Evolutionary conservation across 805 yeast genomes (phyloP), one percentile per base, ranked within the genome.

Genomic region (Candida pseudofarinosa): DNA sequence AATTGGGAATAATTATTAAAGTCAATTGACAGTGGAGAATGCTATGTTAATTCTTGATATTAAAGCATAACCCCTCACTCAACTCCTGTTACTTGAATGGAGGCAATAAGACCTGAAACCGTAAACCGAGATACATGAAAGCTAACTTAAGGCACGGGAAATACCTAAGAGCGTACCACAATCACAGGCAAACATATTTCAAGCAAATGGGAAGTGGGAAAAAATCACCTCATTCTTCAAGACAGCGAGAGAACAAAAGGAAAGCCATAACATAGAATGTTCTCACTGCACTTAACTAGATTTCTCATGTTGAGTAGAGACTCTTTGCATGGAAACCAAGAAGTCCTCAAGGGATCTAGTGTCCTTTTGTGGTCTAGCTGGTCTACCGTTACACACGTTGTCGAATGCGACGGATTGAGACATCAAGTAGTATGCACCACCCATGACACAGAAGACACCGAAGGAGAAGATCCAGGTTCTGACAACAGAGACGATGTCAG

Each of bases 391-490:
- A 82, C 86, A 83, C 67, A 84, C 69, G 76, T 83, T 79, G 75
- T 85, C 95, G 63, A 85, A 85, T 49, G 81, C 77, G 62, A 80
- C 82, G 48, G 91, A 85, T 59, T 74, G 80, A 52, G 91, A 80
- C 96, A 89, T 86, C 69, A 86, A 67, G 84, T 85, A 90, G 86
- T 89, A 89, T 63, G 91, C 87, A 80, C 96, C 97, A 71, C 96
- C 96, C 77, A 88, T 72, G 72, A 83, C 80, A 79, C 96, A 89
- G 91, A 89, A 89, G 73, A 86, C 84, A 80, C 97, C 97, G 77
- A 89, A 85, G 50, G 97, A 88, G 88, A 87, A 88, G 66, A 89
- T 73, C 93, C 93, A 89, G 72, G 85, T 81, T 79, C 96, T 85
- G 68, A 84, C 90, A 66, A 89, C 95, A 45, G 97, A 83, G 58